These are phyloP conservation scores for Vitis hybrid DNA, from an alignment of 177 flowering plant genomes.

Conservation along the genomic window DNA sequence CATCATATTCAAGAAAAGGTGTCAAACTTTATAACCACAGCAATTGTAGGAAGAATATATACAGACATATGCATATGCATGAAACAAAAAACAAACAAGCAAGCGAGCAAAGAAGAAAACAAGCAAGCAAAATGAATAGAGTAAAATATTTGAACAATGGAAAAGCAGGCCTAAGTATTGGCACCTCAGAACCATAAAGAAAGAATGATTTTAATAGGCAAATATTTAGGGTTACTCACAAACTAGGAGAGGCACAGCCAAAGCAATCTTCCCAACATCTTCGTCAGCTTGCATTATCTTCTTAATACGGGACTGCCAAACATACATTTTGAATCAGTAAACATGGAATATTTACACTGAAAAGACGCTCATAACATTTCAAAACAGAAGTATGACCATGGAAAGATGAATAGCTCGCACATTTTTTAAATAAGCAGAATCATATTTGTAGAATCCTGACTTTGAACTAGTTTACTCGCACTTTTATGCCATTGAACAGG, in stretches of 20 bases:
- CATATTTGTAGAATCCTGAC: no score
- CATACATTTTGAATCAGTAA: not conserved
- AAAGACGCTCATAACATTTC: not conserved
- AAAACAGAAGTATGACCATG: not conserved
- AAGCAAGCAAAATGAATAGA: not conserved
- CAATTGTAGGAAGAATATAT: not conserved
- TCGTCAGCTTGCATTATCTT: slow-evolving; percentile 95
- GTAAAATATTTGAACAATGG: not conserved
- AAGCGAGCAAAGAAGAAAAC: not conserved
- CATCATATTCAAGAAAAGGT: not conserved
- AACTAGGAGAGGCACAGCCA: slow-evolving; percentile 88
- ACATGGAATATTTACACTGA: not conserved
- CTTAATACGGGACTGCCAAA: slow-evolving; percentile 72
- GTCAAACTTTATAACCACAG: not conserved
- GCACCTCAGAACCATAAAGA: not conserved
- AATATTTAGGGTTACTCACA: slow-evolving; percentile 44
- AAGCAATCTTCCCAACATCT: slow-evolving; percentile 89
- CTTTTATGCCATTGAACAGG: no score
- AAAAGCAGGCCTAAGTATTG: not conserved
- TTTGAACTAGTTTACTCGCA: no score
- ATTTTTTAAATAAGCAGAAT: no score
- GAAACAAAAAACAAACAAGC: not conserved
- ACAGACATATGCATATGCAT: not conserved
- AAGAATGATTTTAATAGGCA: not conserved
- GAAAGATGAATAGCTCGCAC: no score